Percentiles rank a stretch among this genome's conserved stretches.
phyloP scores from a whole-genome alignment of 495 filamentous ascomycete species.

The Bacidia rubella region DNA sequence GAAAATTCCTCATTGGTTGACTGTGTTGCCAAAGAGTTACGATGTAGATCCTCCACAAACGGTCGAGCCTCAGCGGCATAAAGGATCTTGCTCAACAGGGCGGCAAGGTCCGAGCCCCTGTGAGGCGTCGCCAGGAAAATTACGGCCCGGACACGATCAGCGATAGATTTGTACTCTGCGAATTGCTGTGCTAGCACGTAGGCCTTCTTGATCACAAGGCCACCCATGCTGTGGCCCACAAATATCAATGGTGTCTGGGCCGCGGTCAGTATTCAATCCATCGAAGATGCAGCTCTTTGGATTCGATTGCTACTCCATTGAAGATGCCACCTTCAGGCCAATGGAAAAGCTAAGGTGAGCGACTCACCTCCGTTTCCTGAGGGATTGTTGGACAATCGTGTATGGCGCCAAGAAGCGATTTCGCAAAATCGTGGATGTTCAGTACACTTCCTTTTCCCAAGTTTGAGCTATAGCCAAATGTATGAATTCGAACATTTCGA shows the following conservation, averaged over 20 bases:
- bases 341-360: background rate
- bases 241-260: conserved; percentile 25
- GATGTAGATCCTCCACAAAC: conserved; percentile 8
- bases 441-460: conserved; percentile 25
- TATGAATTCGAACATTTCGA: conserved; percentile 23
- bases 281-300: no score
- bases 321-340: background rate
- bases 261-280: no score
- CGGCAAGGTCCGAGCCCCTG: conserved; percentile 33
- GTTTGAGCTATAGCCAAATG: conserved; percentile 28
- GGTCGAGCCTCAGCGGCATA: conserved; percentile 6
- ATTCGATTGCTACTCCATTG: background rate
- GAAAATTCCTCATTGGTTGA: conserved; percentile 25
- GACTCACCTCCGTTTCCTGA: background rate
- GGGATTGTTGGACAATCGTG: conserved; percentile 19
- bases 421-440: conserved; percentile 32
- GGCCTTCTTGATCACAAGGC: conserved; percentile 37
- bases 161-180: conserved; percentile 14
- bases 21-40: conserved; percentile 13
- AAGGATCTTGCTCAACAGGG: conserved; percentile 20
- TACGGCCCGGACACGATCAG: conserved; percentile 27
- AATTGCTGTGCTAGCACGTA: conserved; percentile 16
- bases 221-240: conserved; percentile 41
- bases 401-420: conserved; percentile 27
- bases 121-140: conserved; percentile 39